These are phyloP conservation scores for Hypoxylon sp. DNA, from an alignment of 2,329 filamentous ascomycete species.

Conservation along the genomic window DNA sequence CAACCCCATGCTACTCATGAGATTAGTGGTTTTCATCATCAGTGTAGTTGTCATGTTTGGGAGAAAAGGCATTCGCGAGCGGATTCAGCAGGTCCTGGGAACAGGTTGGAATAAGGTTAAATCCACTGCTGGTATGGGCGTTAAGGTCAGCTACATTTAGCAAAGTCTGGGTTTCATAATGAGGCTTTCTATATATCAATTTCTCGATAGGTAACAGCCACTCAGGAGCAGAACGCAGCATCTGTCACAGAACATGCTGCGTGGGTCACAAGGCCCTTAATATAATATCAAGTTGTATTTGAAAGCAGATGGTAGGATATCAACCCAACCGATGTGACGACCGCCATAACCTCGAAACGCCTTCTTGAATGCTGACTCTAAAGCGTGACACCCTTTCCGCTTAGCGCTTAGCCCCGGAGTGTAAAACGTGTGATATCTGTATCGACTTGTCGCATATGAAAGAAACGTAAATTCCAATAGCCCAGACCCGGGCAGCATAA, in stretches of 20 bases:
- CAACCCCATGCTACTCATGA: constrained; percentile 68
- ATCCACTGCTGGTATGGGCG: constrained; percentile 92
- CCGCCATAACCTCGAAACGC: constrained; percentile 43
- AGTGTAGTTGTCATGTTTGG: constrained; percentile 82
- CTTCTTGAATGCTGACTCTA: constrained; percentile 41
- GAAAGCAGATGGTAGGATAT: constrained; percentile 31
- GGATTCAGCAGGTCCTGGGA: constrained; percentile 75
- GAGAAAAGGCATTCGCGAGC: constrained; percentile 78
- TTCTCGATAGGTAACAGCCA: constrained; percentile 44
- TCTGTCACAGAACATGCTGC: constrained; percentile 23
- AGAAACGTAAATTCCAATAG: constrained; percentile 31
- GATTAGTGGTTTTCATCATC: constrained; percentile 81
- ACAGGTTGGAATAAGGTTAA: constrained; percentile 83
- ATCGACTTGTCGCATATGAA: constrained; percentile 9
- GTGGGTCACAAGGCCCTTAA: constrained; percentile 19
- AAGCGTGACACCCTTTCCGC: constrained; percentile 17
- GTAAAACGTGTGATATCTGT: not conserved
- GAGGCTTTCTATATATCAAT: constrained; percentile 36
- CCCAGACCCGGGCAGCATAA: constrained; percentile 63
- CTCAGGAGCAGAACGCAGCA: constrained; percentile 23
- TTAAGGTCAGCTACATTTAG: constrained; percentile 96
- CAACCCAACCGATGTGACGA: constrained; percentile 34
- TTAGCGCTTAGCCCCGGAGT: not conserved
- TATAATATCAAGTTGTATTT: constrained; percentile 22
- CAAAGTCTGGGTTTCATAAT: constrained; percentile 18